Evolutionary conservation across 2,329 filamentous ascomycete species (phyloP).

Genomic region (Paraphoma sp.): DNA sequence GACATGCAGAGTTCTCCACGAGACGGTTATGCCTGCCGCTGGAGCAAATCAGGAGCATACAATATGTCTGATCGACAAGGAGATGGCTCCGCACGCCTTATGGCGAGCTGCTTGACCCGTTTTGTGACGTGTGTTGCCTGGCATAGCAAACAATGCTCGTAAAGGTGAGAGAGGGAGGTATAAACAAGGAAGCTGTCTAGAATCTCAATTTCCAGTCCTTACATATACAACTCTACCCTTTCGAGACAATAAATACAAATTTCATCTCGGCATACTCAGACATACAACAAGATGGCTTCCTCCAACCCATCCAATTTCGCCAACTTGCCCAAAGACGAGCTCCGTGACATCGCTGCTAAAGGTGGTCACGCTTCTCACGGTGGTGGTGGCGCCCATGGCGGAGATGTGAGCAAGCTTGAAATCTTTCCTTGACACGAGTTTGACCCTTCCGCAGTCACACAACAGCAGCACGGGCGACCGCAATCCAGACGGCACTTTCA

Average conservation of each 20-base stretch:
- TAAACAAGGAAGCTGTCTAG: conserved; percentile 8
- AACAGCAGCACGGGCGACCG: conserved; percentile 32
- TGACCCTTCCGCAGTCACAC: background rate
- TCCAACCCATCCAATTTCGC: conserved; percentile 61
- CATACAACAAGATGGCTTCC: conserved; percentile 39
- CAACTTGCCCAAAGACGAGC: conserved; percentile 59
- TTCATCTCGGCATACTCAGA: too few species aligned
- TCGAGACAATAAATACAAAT: too few species aligned
- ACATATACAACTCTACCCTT: background rate
- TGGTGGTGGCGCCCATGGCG: conserved; percentile 15
- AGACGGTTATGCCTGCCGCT: background rate
- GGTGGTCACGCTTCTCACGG: conserved; percentile 54
- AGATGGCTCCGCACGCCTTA: background rate
- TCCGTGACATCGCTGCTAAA: conserved; percentile 57
- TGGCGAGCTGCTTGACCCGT: conserved; percentile 7
- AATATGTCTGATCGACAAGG: conserved; percentile 11
- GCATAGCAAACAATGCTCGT: conserved; percentile 15
- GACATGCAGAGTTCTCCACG: conserved; percentile 1
- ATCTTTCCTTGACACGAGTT: background rate
- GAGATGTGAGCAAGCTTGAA: background rate
- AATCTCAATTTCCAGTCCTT: conserved; percentile 1
- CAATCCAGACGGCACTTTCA: conserved; percentile 49
- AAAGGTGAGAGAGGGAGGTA: conserved; percentile 8
- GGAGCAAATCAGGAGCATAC: conserved; percentile 10
- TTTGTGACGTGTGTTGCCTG: conserved; percentile 25